Percentiles rank a stretch among this genome's conserved stretches.
phyloP scores from a whole-genome alignment of 2,329 filamentous ascomycete genomes.

The Pseudogymnoascus verrucosus region DNA sequence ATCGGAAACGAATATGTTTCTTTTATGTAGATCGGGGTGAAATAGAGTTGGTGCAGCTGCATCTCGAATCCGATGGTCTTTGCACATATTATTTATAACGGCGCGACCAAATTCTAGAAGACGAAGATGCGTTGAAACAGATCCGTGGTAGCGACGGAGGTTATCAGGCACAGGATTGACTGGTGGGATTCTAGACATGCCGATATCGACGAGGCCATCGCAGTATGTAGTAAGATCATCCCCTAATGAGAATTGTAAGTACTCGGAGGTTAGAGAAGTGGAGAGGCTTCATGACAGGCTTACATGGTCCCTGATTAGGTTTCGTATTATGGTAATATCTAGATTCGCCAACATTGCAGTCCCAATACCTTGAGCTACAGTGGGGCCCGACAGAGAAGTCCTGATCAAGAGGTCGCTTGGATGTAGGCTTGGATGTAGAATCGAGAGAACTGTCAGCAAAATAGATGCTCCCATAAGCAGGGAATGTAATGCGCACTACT shows the following conservation, averaged over 20 bases:
- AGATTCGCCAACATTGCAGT: constrained; percentile 25
- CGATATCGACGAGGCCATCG: constrained; percentile 32
- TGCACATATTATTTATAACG: constrained; percentile 26
- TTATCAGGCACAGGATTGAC: constrained; percentile 15
- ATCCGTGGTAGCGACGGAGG: constrained; percentile 29
- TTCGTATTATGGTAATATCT: constrained; percentile 28
- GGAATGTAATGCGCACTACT: constrained; percentile 24
- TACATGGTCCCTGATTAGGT: constrained; percentile 34
- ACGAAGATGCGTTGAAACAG: constrained; percentile 27
- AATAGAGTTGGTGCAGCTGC: constrained; percentile 28
- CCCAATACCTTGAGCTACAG: constrained; percentile 17
- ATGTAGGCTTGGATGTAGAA: constrained; percentile 6
- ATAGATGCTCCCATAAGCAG: constrained; percentile 32
- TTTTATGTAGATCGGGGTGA: constrained; percentile 34
- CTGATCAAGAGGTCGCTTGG: constrained; percentile 13
- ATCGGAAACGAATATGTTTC: constrained; percentile 36
- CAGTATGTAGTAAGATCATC: constrained; percentile 26
- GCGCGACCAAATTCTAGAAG: constrained; percentile 26
- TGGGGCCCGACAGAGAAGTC: constrained; percentile 9
- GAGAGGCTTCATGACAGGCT: constrained; percentile 16
- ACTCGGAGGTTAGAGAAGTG: constrained; percentile 9
- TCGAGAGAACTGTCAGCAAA: constrained; percentile 15
- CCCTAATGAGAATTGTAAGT: constrained; percentile 26
- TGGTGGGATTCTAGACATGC: constrained; percentile 30
- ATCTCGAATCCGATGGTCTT: constrained; percentile 23